Conservation (phyloP, 75 land plant species). For the Gnetum montanum region DNA sequence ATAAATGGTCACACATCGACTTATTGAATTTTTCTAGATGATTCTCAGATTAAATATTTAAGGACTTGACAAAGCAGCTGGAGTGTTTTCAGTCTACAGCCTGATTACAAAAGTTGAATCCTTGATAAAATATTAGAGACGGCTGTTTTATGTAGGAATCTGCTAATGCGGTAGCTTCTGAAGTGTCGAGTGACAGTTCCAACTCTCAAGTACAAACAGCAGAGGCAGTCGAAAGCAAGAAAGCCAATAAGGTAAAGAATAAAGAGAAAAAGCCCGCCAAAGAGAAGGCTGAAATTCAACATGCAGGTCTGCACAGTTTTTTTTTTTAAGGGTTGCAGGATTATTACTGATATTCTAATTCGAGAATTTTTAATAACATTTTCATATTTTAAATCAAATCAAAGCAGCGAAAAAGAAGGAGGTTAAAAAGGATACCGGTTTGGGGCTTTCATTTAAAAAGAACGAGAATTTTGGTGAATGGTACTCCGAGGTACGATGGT, state of each 20-base stretch:
- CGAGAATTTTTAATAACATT: neutral
- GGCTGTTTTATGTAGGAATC: too few species aligned
- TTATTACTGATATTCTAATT: neutral
- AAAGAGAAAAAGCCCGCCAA: slow-evolving; percentile 4
- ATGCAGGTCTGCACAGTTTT: neutral
- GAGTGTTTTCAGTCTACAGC: too few species aligned
- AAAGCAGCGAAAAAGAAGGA: slow-evolving; percentile 50
- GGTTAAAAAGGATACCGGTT: slow-evolving; percentile 86
- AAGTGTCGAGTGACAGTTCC: too few species aligned
- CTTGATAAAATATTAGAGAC: too few species aligned
- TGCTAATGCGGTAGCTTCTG: too few species aligned
- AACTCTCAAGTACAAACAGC: too few species aligned
- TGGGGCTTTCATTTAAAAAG: slow-evolving; percentile 72
- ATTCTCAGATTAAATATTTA: too few species aligned
- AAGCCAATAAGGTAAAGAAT: neutral
- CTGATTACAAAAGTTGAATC: too few species aligned
- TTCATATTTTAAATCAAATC: neutral
- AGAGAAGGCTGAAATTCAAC: neutral
- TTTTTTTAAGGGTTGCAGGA: neutral
- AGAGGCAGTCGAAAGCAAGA: neutral
- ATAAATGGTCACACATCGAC: too few species aligned
- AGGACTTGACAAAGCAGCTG: too few species aligned
- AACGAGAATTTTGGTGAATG: slow-evolving; percentile 93
- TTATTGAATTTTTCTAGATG: too few species aligned
- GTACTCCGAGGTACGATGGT: slow-evolving; percentile 96